A percentile compares a stretch with the other conserved stretches of the same genome.
These are phyloP conservation scores for Madurella mycetomatis DNA, from an alignment of 2,329 filamentous ascomycete species.

Conservation along the genomic window DNA sequence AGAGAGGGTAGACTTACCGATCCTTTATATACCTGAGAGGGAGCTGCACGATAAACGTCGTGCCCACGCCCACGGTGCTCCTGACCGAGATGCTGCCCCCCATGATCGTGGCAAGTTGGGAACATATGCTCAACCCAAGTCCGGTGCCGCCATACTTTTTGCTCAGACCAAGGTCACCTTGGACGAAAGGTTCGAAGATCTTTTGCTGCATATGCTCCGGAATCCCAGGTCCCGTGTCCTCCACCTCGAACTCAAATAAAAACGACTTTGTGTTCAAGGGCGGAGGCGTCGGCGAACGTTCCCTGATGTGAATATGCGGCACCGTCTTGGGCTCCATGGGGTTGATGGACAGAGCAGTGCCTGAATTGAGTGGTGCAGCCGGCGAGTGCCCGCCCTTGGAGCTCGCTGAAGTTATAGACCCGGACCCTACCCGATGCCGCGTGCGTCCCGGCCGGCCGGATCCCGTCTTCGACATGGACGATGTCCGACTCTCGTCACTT, in stretches of 20 bases:
- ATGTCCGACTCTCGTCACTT: constrained; percentile 45
- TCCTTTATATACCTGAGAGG: constrained; percentile 73
- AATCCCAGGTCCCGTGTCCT: constrained; percentile 85
- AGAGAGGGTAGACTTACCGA: constrained; percentile 41
- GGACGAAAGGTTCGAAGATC: constrained; percentile 92
- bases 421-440: constrained; percentile 45
- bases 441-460: constrained; percentile 39
- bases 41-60: constrained; percentile 77
- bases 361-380: constrained; percentile 31
- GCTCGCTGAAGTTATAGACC: constrained; percentile 47
- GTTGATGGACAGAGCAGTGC: constrained; percentile 59
- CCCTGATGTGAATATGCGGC: constrained; percentile 45
- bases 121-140: constrained; percentile 82
- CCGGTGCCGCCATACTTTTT: constrained; percentile 90
- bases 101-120: constrained; percentile 80
- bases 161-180: constrained; percentile 83
- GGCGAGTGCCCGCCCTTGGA: constrained; percentile 38
- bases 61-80: constrained; percentile 69
- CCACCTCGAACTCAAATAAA: constrained; percentile 80
- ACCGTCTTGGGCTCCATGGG: constrained; percentile 53
- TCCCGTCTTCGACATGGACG: constrained; percentile 46
- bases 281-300: constrained; percentile 56
- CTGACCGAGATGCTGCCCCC: constrained; percentile 67
- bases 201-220: constrained; percentile 70
- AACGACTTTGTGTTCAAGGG: constrained; percentile 61